Conservation (phyloP, 805 yeast species). For the Hanseniaspora jakobsenii region DNA sequence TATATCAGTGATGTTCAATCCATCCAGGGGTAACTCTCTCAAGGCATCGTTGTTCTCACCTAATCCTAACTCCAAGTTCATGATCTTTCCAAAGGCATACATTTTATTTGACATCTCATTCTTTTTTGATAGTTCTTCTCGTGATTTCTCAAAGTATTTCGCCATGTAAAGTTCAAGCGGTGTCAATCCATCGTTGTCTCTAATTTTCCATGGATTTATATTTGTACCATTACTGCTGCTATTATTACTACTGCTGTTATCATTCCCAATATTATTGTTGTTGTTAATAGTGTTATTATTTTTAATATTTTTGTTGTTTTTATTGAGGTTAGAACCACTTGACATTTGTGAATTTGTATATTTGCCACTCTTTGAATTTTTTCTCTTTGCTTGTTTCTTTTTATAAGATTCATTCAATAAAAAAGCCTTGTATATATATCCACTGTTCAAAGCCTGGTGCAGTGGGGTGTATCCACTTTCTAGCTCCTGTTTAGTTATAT, state of each 20-base stretch:
- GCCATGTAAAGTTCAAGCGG: slow-evolving; percentile 54
- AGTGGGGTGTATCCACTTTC: slow-evolving; percentile 78
- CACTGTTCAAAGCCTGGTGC: slow-evolving; percentile 43
- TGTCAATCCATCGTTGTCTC: slow-evolving; percentile 59
- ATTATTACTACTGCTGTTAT: slow-evolving; percentile 3
- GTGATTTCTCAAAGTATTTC: slow-evolving; percentile 19
- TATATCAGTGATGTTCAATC: slow-evolving; percentile 30
- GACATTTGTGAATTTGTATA: too few species aligned
- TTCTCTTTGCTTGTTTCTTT: slow-evolving; percentile 2
- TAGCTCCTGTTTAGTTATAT: slow-evolving; percentile 40
- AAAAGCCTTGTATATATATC: slow-evolving; percentile 27
- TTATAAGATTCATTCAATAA: slow-evolving; percentile 24
- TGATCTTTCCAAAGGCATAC: slow-evolving; percentile 51
- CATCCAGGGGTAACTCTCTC: slow-evolving; percentile 28
- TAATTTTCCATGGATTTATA: slow-evolving; percentile 31
- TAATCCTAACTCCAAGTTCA: slow-evolving; percentile 51
- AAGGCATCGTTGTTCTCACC: slow-evolving; percentile 48
- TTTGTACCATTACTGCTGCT: slow-evolving; percentile 19
- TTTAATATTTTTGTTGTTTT: too few species aligned
- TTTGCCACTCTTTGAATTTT: slow-evolving; percentile 14
- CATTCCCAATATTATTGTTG: slow-evolving; percentile 9
- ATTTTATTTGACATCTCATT: slow-evolving; percentile 43
- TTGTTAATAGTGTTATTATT: slow-evolving; percentile 18
- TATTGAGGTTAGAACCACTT: too few species aligned
- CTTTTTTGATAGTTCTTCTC: not conserved